Evolutionary conservation across 2,329 filamentous ascomycete species (phyloP), one percentile per base, ranked within the genome.

Genomic region (Aspergillus costaricaensis): DNA sequence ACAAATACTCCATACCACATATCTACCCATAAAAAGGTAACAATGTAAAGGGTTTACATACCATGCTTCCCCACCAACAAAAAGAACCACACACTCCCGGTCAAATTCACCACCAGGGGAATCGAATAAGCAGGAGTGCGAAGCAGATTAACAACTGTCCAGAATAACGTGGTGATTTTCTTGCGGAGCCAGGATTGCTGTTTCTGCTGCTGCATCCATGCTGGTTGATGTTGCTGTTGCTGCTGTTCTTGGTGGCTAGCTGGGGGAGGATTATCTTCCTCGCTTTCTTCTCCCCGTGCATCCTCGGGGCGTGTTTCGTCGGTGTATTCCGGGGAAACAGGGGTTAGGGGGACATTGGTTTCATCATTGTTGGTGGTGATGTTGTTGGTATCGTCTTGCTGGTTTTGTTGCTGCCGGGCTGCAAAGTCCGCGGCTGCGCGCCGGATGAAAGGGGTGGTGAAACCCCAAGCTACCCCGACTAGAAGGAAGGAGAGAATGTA

Each of bases 1-100:
- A 25, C 25, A 25, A 25, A 8, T 25, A 25, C 25, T 25, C 25
- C 25, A 25, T 25, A 25, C 23, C 23, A 25, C 23, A 25, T 7
- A 25, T 25, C 1, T 1, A 25, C 23, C 23, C 23, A 25, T 25
- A 25, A 6, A 25, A 25, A 4, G 23, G 23, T 25, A 25, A 25
- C 23, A 25, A 25, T 25, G 23, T 25, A 25, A 25, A 25, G 23
- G 6, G 8, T 1, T 2, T 30, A 30, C 89, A 68, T 77, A 96
- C 92, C 92, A 70, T 93, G 93, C 75, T 95, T 87, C 6, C 94
- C 94, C 77, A 98, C 94, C 65, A 98, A 81, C 67, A 98, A 78
- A 70, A 98, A 98, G 78, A 98, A 98, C 94, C 94, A 98, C 58
- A 97, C 84, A 72, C 92, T 96, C 30, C 94, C 94, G 2, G 94